Conservation (phyloP, 495 filamentous ascomycete genomes). For the Astrothelium subdiscretum region DNA sequence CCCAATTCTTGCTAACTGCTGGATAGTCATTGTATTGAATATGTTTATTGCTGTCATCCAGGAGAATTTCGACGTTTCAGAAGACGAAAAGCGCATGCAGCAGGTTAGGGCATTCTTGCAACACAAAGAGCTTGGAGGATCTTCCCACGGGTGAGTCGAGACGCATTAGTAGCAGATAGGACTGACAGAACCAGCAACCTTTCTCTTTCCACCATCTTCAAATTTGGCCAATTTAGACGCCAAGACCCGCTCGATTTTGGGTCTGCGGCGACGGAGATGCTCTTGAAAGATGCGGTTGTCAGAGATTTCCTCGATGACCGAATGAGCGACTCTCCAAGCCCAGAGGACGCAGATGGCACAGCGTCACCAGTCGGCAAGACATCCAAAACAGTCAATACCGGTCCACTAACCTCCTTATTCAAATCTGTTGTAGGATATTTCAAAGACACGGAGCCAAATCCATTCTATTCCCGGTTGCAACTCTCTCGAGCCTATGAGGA, state of each 20-base stretch:
- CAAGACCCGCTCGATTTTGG: conserved; percentile 83
- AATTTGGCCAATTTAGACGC: conserved; percentile 54
- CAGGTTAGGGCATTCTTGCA: conserved; percentile 92
- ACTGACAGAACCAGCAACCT: conserved; percentile 46
- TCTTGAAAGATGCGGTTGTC: conserved; percentile 89
- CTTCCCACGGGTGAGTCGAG: conserved; percentile 20
- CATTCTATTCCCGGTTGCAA: conserved; percentile 78
- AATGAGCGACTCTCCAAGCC: conserved; percentile 3
- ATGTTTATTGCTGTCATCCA: conserved; percentile 99
- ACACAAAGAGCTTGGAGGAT: conserved; percentile 68
- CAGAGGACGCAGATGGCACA: background rate
- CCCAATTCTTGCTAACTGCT: background rate
- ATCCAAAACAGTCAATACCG: background rate
- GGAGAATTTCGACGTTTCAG: conserved; percentile 98
- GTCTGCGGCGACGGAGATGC: conserved; percentile 81
- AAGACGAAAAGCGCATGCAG: conserved; percentile 93
- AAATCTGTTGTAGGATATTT: conserved; percentile 34
- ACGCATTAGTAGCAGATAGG: background rate
- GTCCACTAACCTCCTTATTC: background rate
- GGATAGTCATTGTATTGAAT: conserved; percentile 73
- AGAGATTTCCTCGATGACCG: conserved; percentile 85
- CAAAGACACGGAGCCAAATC: conserved; percentile 69
- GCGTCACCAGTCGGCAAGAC: background rate
- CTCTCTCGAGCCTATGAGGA: conserved; percentile 63
- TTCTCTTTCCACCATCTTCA: conserved; percentile 79